A percentile compares a stretch with the other conserved stretches of the same genome.
phyloP scores from a whole-genome alignment of 495 filamentous ascomycete species.

The Aspergillus sclerotiicarbonarius region DNA sequence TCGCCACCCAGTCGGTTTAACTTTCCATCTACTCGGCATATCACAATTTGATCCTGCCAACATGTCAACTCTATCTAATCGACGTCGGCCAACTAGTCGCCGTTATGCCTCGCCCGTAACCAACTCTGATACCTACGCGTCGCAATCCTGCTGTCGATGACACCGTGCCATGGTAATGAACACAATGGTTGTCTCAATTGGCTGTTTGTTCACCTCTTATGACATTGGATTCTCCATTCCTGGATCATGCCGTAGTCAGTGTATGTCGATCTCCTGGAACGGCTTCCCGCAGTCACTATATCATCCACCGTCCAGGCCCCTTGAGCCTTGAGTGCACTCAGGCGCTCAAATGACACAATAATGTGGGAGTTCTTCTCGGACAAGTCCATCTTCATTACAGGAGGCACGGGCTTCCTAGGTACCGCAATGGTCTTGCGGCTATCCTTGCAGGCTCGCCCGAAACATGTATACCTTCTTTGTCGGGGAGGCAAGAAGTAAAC shows the following conservation, averaged over 20 bases:
- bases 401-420: slow-evolving; percentile 21
- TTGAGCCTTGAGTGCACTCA: not conserved
- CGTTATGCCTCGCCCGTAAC: not conserved
- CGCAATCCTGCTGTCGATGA: not conserved
- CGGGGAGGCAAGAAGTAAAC: slow-evolving; percentile 15
- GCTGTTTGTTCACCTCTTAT: not conserved
- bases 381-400: slow-evolving; percentile 19
- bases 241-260: not conserved
- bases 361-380: slow-evolving; percentile 22
- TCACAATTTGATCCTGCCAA: not conserved
- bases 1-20: not conserved
- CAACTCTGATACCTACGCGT: not conserved
- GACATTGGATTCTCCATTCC: not conserved
- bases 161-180: not conserved
- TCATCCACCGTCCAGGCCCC: not conserved
- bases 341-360: not conserved
- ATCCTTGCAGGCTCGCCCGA: not conserved
- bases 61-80: not conserved
- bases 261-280: not conserved
- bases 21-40: not conserved
- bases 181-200: not conserved
- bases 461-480: slow-evolving; percentile 17
- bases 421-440: slow-evolving; percentile 18
- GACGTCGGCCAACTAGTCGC: not conserved
- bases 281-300: not conserved